Percentiles rank a stretch among this genome's conserved stretches.
Conservation (phyloP, 192 early-diverging fungal species). For the Backusella circina region DNA sequence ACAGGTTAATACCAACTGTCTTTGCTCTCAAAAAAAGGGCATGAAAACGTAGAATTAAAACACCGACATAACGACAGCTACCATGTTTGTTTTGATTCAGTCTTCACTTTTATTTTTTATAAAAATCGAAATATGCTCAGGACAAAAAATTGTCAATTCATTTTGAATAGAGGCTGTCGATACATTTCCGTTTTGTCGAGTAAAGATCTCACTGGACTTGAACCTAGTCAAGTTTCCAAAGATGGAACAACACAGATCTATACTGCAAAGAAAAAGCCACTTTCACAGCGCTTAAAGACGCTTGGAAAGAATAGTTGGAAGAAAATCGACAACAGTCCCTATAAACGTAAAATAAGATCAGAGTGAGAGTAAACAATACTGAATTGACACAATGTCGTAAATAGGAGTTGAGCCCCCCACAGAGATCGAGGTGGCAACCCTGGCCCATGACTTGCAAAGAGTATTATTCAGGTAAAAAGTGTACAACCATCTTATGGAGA, state of each 20-base stretch:
- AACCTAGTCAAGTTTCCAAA: background rate
- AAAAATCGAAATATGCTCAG: background rate
- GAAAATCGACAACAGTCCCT: background rate
- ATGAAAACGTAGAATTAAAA: background rate
- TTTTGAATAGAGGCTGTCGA: background rate
- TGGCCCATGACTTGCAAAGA: conserved; percentile 63
- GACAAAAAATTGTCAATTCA: background rate
- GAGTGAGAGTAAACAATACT: background rate
- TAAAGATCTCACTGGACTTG: background rate
- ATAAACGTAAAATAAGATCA: background rate
- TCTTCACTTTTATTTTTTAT: background rate
- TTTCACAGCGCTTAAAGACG: background rate
- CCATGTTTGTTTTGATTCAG: background rate
- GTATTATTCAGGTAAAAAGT: conserved; percentile 58
- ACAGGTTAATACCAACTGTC: too few species aligned
- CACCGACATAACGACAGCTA: background rate
- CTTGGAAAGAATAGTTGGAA: background rate
- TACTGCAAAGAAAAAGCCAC: background rate
- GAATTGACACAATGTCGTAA: background rate
- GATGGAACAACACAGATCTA: conserved; percentile 1
- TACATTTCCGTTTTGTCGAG: background rate
- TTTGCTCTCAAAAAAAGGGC: background rate
- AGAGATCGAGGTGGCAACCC: conserved; percentile 19
- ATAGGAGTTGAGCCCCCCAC: conserved; percentile 11
- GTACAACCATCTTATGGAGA: too few species aligned